phyloP scores from a whole-genome alignment of 192 early-diverging fungal genomes.

The Phycomyces blakesleeanus region DNA sequence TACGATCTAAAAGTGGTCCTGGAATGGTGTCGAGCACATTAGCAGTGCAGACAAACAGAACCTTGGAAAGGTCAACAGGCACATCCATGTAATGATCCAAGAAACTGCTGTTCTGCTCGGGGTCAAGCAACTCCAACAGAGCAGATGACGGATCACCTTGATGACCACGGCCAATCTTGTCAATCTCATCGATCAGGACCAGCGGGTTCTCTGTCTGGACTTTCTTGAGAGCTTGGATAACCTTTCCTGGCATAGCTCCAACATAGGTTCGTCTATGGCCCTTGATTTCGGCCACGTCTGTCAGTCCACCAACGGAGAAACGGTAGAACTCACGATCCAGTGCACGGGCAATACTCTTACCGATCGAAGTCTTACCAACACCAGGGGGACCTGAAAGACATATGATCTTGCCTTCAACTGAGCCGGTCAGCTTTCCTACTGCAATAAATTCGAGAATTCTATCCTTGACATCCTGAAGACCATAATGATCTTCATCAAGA shows the following conservation, averaged over 20 bases:
- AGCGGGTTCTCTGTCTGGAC: conserved; percentile 98
- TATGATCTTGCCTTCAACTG: conserved; percentile 98
- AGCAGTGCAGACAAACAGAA: conserved; percentile 98
- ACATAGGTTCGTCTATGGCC: conserved; percentile 98
- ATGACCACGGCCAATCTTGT: conserved; percentile 96
- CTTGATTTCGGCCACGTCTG: conserved; percentile 99
- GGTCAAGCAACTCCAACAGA: conserved; percentile 92
- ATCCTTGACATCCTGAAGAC: conserved; percentile 99
- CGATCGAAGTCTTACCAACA: conserved; percentile 98
- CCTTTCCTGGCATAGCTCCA: conserved; percentile 99
- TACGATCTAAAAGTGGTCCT: conserved; percentile 94
- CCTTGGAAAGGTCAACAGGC: conserved; percentile 95
- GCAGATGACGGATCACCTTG: conserved; percentile 98
- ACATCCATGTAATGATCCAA: conserved; percentile 99
- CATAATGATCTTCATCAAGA: conserved; percentile 99
- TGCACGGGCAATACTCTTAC: conserved; percentile 95
- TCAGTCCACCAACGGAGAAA: conserved; percentile 95
- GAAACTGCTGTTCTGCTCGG: conserved; percentile 96
- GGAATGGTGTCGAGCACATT: conserved; percentile 98
- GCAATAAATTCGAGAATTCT: conserved; percentile 99
- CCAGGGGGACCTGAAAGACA: conserved; percentile 98
- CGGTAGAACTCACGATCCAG: conserved; percentile 93
- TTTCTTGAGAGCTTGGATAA: conserved; percentile 97
- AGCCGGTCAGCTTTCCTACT: conserved; percentile 90
- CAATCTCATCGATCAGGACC: conserved; percentile 98